Evolutionary conservation across 768 basidiomycete species (phyloP).

Genomic region (Suillus hirtellus): DNA sequence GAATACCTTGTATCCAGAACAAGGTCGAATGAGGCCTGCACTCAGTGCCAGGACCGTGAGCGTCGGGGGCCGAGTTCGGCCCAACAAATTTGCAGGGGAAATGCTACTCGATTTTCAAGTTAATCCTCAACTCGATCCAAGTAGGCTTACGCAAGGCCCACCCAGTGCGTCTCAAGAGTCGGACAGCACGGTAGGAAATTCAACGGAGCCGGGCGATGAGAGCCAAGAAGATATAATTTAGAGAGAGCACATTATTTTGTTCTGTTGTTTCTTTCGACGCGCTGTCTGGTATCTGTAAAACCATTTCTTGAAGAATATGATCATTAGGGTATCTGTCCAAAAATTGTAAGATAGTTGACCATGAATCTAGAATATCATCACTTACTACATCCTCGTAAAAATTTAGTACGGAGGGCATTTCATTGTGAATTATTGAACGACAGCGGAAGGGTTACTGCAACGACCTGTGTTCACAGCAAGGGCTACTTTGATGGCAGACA

Average conservation of each 20-base stretch:
- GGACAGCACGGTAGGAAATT: not conserved
- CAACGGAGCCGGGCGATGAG: not conserved
- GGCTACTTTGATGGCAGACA: not conserved
- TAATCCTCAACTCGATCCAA: conserved; percentile 8
- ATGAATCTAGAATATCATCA: conserved; percentile 12
- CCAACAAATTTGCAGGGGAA: conserved; percentile 19
- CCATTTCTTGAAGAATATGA: not conserved
- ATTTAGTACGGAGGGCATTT: not conserved
- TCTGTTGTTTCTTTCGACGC: conserved; percentile 8
- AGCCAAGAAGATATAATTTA: not conserved
- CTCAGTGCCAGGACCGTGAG: conserved; percentile 15
- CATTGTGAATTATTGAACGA: not conserved
- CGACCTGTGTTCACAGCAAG: not conserved
- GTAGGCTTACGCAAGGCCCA: conserved; percentile 2
- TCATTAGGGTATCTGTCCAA: not conserved
- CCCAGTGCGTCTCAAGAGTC: conserved; percentile 7
- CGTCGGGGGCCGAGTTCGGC: conserved; percentile 2
- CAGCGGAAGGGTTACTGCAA: no score
- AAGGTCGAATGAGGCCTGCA: conserved; percentile 7
- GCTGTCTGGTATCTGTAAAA: not conserved
- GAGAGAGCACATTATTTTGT: not conserved
- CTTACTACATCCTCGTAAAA: not conserved
- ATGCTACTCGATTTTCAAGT: conserved; percentile 17
- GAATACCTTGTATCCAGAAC: conserved; percentile 9
- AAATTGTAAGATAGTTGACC: conserved; percentile 16